Conservation (phyloP, 148 eudicot genomes). For the Camellia sinensis region DNA sequence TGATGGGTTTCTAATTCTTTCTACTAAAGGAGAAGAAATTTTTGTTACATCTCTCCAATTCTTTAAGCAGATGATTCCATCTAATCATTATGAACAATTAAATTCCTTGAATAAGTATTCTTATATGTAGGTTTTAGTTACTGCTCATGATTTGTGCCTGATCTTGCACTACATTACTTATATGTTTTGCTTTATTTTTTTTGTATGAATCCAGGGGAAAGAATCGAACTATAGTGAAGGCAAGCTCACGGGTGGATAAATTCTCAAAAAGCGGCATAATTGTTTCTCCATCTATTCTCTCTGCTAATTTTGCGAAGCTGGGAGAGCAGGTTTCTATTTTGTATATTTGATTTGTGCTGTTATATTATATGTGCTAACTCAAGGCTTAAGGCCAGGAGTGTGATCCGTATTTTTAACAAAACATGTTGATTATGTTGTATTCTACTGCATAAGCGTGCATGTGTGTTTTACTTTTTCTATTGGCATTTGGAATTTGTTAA, state of each 20-base stretch:
- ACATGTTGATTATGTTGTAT: background rate
- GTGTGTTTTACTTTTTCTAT: background rate
- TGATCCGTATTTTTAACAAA: background rate
- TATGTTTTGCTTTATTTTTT: constrained; percentile 8
- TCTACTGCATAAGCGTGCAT: background rate
- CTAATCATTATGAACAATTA: background rate
- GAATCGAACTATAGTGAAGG: constrained; percentile 59
- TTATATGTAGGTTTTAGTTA: background rate
- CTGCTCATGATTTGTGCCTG: background rate
- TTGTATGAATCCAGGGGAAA: constrained; percentile 51
- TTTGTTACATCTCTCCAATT: background rate
- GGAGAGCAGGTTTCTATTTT: constrained; percentile 82
- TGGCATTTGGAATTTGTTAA: background rate
- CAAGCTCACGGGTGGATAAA: constrained; percentile 83
- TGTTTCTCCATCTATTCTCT: constrained; percentile 96
- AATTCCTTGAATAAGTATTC: background rate
- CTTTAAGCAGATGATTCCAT: background rate
- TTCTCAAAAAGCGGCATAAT: constrained; percentile 94
- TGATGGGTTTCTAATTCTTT: background rate
- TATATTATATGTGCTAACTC: background rate
- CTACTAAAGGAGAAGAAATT: background rate
- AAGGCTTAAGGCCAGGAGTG: background rate
- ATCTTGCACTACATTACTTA: background rate
- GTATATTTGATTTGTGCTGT: constrained; percentile 4
- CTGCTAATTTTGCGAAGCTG: constrained; percentile 91